phyloP scores from a whole-genome alignment of 2,329 filamentous ascomycete genomes.

The Fusarium kyushuense region DNA sequence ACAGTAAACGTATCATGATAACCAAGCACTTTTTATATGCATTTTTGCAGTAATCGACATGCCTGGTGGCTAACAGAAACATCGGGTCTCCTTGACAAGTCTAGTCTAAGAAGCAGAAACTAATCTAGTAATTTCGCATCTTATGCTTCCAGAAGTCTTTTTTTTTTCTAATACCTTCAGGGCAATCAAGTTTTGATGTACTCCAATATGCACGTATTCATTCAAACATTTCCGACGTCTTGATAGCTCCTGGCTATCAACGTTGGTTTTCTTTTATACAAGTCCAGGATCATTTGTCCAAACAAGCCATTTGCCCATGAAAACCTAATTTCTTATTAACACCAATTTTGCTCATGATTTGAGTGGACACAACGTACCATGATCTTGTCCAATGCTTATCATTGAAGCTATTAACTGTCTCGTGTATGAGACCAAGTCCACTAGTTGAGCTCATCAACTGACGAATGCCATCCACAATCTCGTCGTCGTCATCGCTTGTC shows the following conservation, averaged over 20 bases:
- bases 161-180: background rate
- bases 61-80: background rate
- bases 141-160: background rate
- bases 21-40: background rate
- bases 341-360: background rate
- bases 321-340: constrained; percentile 70
- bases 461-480: constrained; percentile 75
- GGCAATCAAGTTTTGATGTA: background rate
- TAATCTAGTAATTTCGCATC: background rate
- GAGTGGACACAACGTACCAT: constrained; percentile 46
- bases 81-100: too few relatives aligned
- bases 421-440: constrained; percentile 82
- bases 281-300: constrained; percentile 81
- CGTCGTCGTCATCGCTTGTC: constrained; percentile 79
- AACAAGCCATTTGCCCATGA: constrained; percentile 93
- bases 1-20: constrained; percentile 5
- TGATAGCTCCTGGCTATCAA: constrained; percentile 67
- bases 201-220: background rate
- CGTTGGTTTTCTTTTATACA: constrained; percentile 78
- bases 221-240: constrained; percentile 8
- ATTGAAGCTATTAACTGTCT: constrained; percentile 60
- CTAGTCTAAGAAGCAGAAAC: background rate
- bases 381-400: constrained; percentile 52
- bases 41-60: background rate
- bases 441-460: constrained; percentile 76